These are phyloP conservation scores for Phytophthora litchii DNA, from an alignment of 352 stramenopile genomes.

Conservation along the genomic window DNA sequence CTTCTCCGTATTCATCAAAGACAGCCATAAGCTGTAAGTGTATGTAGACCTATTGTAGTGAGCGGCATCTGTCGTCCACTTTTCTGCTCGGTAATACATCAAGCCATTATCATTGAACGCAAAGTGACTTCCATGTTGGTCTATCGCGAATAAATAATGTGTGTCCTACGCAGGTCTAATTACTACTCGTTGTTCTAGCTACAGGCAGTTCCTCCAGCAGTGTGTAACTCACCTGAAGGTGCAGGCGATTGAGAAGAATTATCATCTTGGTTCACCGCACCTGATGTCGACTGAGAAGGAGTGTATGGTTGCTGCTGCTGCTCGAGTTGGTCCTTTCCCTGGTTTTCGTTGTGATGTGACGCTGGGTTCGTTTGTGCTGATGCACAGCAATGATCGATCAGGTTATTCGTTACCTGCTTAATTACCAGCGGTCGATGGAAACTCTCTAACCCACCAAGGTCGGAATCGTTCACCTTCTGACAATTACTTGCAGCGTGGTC, in stretches of 20 bases:
- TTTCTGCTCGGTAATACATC: conserved; percentile 32
- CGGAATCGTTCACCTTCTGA: conserved; percentile 4
- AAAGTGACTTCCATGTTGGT: conserved; percentile 2
- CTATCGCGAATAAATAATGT: conserved; percentile 30
- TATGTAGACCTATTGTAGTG: conserved; percentile 21
- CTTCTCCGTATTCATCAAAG: conserved; percentile 1
- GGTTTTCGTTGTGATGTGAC: background rate
- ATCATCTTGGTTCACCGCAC: background rate
- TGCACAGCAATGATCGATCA: conserved; percentile 2
- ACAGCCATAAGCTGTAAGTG: conserved; percentile 22
- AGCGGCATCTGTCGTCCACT: conserved; percentile 7
- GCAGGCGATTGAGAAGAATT: conserved; percentile 3
- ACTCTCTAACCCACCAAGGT: background rate
- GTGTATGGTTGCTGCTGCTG: conserved; percentile 6
- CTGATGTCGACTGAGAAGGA: background rate
- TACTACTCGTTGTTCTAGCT: background rate
- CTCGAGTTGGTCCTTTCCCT: conserved; percentile 1
- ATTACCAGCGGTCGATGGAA: background rate
- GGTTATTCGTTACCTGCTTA: conserved; percentile 5
- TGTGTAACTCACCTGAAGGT: background rate
- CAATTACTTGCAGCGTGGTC: conserved; percentile 1
- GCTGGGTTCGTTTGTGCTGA: background rate
- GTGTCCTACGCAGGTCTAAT: background rate
- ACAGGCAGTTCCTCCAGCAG: background rate
- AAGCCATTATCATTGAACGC: conserved; percentile 20